Base-by-base conservation (phyloP, 2,329 filamentous ascomycete species). In the Coleophoma crateriformis region DNA sequence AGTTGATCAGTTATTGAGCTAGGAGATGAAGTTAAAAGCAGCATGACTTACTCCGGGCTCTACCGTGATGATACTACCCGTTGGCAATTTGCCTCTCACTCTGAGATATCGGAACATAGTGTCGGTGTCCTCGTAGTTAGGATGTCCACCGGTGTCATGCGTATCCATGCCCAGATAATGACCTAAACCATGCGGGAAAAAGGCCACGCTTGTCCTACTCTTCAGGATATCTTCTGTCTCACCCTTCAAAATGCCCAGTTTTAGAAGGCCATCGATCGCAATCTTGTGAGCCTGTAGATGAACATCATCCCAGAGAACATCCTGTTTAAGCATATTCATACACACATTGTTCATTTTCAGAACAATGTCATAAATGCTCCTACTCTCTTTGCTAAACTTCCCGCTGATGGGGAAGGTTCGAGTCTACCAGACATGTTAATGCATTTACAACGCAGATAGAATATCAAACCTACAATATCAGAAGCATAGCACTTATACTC, bases 141-240 rank as follows among this genome's bases (percentile, higher is more conserved):
- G 76, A 65, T 90, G 84, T 19, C 88, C 88, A 53, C 87, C 87
- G 0, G 84, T 87, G 63, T 96, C 91, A 66, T 96, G 91, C 2
- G 90, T 95, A 65, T 96, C 91, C 78, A 96, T 85, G 54, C 91
- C 91, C 10, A 96, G 74, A 65, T 95, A 92, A 68, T 96, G 91
- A 0, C 91, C 91, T 1, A 96, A 72, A 0, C 91, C 91, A 65
- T 96, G 91, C 1, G 91, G 91, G 63, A 96, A 88, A 73, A 96
- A 96, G 2, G 90, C 91, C 20, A 87, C 83, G 61, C 87, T 92
- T n/a, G 90, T 88, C 49, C 90, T 78, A 40, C 81, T 82, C 57
- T 82, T 78, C 53, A 95, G 79, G 20, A 96, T 87, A 58, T 90
- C 90, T 15, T 85, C 78, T 50, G 78, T 77, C 53, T 81, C 73